These are phyloP conservation scores for Aspergillus uvarum DNA, from an alignment of 2,329 filamentous ascomycete genomes.

Conservation along the genomic window DNA sequence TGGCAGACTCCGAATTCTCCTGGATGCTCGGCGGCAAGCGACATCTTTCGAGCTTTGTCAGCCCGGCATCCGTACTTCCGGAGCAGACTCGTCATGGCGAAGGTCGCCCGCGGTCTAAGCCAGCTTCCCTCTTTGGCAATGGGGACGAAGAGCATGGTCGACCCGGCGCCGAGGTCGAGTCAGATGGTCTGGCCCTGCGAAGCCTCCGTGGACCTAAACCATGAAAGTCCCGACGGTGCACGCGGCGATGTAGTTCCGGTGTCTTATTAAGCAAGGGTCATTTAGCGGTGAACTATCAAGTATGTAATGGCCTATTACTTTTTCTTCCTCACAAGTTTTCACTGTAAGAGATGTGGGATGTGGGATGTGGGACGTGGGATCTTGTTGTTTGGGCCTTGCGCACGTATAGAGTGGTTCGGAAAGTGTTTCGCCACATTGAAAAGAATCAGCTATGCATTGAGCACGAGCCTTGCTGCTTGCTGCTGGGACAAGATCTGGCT, in stretches of 20 bases:
- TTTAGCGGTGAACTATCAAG: not conserved
- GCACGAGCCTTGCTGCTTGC: not conserved
- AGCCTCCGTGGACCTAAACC: slow-evolving; percentile 35
- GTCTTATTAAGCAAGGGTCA: not conserved
- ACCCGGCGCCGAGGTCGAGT: slow-evolving; percentile 28
- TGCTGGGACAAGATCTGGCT: no score
- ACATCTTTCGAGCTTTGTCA: slow-evolving; percentile 47
- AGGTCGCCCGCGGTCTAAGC: slow-evolving; percentile 29
- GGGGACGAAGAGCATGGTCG: slow-evolving; percentile 31
- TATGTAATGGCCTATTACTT: not conserved
- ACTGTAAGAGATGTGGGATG: not conserved
- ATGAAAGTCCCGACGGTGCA: slow-evolving; percentile 7
- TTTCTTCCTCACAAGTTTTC: not conserved
- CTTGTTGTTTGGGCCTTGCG: not conserved
- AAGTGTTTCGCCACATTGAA: not conserved
- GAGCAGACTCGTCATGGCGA: slow-evolving; percentile 43
- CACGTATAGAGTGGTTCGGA: not conserved
- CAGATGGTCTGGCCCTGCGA: slow-evolving; percentile 41
- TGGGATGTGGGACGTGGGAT: no score
- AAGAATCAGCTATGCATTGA: not conserved
- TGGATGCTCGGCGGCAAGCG: slow-evolving; percentile 52
- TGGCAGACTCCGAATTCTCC: slow-evolving; percentile 50
- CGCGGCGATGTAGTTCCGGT: not conserved
- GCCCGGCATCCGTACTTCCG: slow-evolving; percentile 45
- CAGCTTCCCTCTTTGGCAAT: slow-evolving; percentile 36